A percentile compares a stretch with the other conserved stretches of the same genome.
Evolutionary conservation across 1,284 basidiomycete species (phyloP).

Genomic region (Filobasidium uniguttulatum): DNA sequence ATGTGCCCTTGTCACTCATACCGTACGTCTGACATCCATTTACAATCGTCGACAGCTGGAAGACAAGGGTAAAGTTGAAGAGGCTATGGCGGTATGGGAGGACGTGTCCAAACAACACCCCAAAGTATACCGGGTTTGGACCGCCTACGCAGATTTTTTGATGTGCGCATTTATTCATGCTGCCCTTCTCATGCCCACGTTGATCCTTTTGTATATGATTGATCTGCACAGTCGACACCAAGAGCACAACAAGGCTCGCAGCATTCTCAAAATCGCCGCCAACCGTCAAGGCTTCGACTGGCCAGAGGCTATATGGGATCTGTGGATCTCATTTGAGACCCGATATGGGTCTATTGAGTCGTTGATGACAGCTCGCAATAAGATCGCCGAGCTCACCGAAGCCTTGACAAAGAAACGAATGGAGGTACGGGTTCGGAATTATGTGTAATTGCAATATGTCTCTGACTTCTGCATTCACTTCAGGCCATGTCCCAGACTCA

Average conservation of each 20-base stretch:
- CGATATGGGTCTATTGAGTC: constrained; percentile 58
- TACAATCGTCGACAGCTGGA: constrained; percentile 20
- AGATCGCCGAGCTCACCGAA: constrained; percentile 52
- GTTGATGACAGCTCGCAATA: constrained; percentile 53
- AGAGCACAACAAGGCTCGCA: constrained; percentile 49
- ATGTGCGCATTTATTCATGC: constrained; percentile 21
- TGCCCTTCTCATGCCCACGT: constrained; percentile 30
- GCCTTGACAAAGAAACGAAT: constrained; percentile 51
- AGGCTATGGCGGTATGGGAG: constrained; percentile 23
- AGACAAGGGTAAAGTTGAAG: constrained; percentile 19
- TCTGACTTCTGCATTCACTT: no score
- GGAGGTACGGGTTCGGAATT: constrained; percentile 51
- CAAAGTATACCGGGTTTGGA: constrained; percentile 20
- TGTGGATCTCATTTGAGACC: constrained; percentile 75
- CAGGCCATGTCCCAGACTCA: no score
- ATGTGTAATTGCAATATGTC: no score
- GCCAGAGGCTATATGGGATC: constrained; percentile 82
- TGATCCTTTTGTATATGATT: neutral
- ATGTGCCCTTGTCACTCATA: neutral
- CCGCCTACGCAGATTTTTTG: constrained; percentile 29
- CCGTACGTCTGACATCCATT: neutral
- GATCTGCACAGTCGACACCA: constrained; percentile 43
- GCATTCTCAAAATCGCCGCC: constrained; percentile 50
- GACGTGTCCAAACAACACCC: constrained; percentile 16
- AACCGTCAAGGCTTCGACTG: constrained; percentile 58